Evolutionary conservation across 2,329 filamentous ascomycete genomes (phyloP), one percentile per base, ranked within the genome.

Genomic region (Macrophomina phaseolina): DNA sequence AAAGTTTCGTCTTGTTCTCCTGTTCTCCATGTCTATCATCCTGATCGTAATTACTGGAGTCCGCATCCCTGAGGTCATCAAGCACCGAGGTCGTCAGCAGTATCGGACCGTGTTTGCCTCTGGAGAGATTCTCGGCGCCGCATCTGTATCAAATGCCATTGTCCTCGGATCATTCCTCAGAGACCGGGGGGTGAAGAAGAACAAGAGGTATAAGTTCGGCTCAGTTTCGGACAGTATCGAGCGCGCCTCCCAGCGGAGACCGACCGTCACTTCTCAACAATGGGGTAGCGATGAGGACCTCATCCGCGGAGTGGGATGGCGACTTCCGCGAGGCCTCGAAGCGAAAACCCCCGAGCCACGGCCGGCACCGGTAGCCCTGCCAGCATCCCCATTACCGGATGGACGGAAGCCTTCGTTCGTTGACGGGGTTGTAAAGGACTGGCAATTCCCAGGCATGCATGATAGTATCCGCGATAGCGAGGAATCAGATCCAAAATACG

Each of bases 271-370:
- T 52, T 80, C 89, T 68, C 86, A 87, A 60, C 87, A 91, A 66
- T 94, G 91, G 89, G 93, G 92, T 51, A 97, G 93, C 71, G 94
- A 98, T 72, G 93, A 96, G 74, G 93, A 98, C 75, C 86, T 98
- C 1, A 93, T 96, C 4, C 85, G 91, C 61, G 91, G 90, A 68
- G 74, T 97, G 3, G 94, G 94, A 7, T 87, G 94, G 46, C 87
- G 90, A 12, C 84, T 88, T 38, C 82, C 84, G 14, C 80, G 85
- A 5, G 82, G 85, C 16, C 75, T 88, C 60, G 80, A 81, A 16
- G 74, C 69, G 74, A 23, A 56, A n/a, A 14, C 32, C 52, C 18
- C 2, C 7, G 7, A 40, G 18, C 63, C 63, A 23, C 63, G 63
- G 16, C 63, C 78, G 68, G 65, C 75, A 9, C 72, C 70, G 30